Evolutionary conservation across 495 filamentous ascomycete species (phyloP).

Genomic region (Penicillium cosmopolitanum): DNA sequence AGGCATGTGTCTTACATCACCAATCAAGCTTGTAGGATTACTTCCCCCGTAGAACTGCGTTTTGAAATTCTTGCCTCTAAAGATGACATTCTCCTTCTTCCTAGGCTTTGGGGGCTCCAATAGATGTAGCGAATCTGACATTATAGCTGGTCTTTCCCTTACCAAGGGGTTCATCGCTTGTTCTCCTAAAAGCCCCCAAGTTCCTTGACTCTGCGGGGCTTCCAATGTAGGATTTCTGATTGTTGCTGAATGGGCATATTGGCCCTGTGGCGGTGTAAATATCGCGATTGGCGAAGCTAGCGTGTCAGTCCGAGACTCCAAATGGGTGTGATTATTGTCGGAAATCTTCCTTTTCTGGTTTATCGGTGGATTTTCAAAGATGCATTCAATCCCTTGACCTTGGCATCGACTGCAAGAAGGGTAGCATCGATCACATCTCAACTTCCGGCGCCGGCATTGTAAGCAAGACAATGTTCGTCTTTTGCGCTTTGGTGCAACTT

Average conservation of each 20-base stretch:
- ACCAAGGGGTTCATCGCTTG: neutral
- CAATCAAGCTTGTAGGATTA: constrained; percentile 38
- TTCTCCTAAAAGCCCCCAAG: neutral
- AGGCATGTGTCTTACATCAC: constrained; percentile 33
- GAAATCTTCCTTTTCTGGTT: neutral
- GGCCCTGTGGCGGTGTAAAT: neutral
- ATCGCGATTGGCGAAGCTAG: neutral
- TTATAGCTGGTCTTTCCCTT: neutral
- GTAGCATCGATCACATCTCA: neutral
- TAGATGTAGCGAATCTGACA: neutral
- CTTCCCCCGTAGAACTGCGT: constrained; percentile 50
- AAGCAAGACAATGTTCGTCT: neutral
- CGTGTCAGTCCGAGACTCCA: neutral
- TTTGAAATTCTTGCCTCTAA: constrained; percentile 45
- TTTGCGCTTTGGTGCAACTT: neutral
- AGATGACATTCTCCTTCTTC: constrained; percentile 27
- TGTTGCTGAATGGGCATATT: neutral
- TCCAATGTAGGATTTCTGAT: neutral
- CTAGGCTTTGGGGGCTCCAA: neutral
- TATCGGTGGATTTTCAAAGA: neutral
- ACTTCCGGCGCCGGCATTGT: neutral
- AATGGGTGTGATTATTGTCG: neutral
- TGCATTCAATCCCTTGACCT: neutral
- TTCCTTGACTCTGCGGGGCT: constrained; percentile 1
- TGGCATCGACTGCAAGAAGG: neutral